Evolutionary conservation across 768 basidiomycete species (phyloP).

Genomic region (Imleria badia): DNA sequence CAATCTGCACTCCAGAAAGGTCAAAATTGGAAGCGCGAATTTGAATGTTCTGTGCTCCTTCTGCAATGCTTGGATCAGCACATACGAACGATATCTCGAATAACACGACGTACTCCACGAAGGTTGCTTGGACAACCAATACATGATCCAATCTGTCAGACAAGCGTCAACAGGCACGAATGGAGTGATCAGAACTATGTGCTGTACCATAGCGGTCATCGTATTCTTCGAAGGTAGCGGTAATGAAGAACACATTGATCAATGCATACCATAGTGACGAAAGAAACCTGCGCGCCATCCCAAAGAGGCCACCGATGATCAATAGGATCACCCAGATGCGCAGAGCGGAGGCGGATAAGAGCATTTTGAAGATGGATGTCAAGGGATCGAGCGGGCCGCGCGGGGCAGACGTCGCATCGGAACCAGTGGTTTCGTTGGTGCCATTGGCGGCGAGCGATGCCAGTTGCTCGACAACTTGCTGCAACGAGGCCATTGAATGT

Average conservation of each 20-base stretch:
- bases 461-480: constrained; percentile 32
- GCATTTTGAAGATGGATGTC: constrained; percentile 39
- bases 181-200: neutral
- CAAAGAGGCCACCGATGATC: constrained; percentile 60
- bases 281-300: constrained; percentile 51
- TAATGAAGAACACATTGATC: constrained; percentile 58
- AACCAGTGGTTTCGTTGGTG: constrained; percentile 5
- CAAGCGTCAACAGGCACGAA: neutral
- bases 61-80: constrained; percentile 9
- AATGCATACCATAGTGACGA: constrained; percentile 43
- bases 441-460: constrained; percentile 20
- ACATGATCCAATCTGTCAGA: constrained; percentile 63
- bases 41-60: constrained; percentile 48
- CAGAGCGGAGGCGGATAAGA: constrained; percentile 55
- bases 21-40: constrained; percentile 45
- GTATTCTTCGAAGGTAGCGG: constrained; percentile 56
- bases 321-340: constrained; percentile 66
- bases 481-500: constrained; percentile 30
- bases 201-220: constrained; percentile 57
- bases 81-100: neutral
- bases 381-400: constrained; percentile 26
- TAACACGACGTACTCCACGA: constrained; percentile 50
- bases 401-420: constrained; percentile 17
- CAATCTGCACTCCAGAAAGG: constrained; percentile 25
- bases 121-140: constrained; percentile 63